phyloP scores from a whole-genome alignment of 805 yeast species.

The Saccharomycopsis olivae region DNA sequence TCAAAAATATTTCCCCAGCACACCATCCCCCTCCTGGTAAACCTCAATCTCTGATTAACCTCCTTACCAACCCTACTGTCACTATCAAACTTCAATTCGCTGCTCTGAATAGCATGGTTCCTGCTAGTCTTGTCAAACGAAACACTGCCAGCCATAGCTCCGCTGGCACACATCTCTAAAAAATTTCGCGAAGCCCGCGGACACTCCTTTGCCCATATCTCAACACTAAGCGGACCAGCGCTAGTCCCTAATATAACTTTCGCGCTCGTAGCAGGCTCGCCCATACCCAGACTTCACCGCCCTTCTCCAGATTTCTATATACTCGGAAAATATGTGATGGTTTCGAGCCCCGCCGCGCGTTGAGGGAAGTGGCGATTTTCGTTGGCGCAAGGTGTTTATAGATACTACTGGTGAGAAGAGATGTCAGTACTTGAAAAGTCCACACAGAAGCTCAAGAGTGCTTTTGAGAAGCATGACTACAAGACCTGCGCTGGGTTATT shows the following conservation, averaged over 20 bases:
- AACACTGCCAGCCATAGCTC: slow-evolving; percentile 29
- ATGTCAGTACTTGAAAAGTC: neutral
- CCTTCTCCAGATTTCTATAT: too few relatives aligned
- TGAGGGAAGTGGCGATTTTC: too few relatives aligned
- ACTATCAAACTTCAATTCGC: neutral
- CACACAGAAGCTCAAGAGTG: slow-evolving; percentile 13
- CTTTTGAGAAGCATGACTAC: slow-evolving; percentile 55
- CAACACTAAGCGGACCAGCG: slow-evolving; percentile 49
- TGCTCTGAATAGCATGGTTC: neutral
- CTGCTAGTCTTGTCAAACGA: slow-evolving; percentile 31
- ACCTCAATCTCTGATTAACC: slow-evolving; percentile 39
- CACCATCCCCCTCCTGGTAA: slow-evolving; percentile 41
- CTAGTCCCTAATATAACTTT: slow-evolving; percentile 45
- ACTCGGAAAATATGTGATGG: too few relatives aligned
- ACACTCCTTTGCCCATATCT: slow-evolving; percentile 59
- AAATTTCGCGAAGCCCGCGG: slow-evolving; percentile 41
- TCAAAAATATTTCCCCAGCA: slow-evolving; percentile 35
- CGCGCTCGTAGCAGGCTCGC: slow-evolving; percentile 50
- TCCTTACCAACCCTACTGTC: slow-evolving; percentile 30
- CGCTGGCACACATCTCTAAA: slow-evolving; percentile 37
- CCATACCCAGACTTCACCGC: too few relatives aligned
- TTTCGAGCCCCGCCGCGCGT: too few relatives aligned
- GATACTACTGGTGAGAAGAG: too few relatives aligned
- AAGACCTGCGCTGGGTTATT: slow-evolving; percentile 48
- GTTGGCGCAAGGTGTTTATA: too few relatives aligned